Evolutionary conservation across 2,329 filamentous ascomycete genomes (phyloP), one percentile per base, ranked within the genome.

Genomic region (Simplicillium aogashimaense): DNA sequence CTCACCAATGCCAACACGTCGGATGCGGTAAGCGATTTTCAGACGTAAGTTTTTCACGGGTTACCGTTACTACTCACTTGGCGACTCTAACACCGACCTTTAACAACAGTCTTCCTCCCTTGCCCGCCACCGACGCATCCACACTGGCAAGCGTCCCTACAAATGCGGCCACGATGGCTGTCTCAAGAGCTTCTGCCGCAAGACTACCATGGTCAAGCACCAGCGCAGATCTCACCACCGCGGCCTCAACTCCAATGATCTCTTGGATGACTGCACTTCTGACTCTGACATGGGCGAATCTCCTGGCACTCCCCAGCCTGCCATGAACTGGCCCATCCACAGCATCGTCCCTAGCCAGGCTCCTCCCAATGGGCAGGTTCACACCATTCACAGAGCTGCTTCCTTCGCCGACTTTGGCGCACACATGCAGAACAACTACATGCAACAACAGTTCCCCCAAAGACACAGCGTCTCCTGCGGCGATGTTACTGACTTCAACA

Each of bases 141-240:
- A 83, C 51, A 78, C 76, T 3, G 77, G 78, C 45, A 80, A 80
- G 53, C 70, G 78, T n/a, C 77, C 76, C 8, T 81, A 81, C 54
- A 75, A 71, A 47, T 81, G 78, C 48, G 65, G 67, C 35, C 74
- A 79, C 47, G 66, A 75, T 31, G 75, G 75, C 28, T 82, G 78
- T 53, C 56, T 72, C 29, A 82, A 81, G 60, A 82, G 80, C 57
- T 84, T 84, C 56, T 84, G 80, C 58, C 70, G 81, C 40, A 84
- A 84, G 57, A 83, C 79, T 5, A 83, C 78, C 41, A 79, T 81
- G 76, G 74, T 81, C 40, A 81, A 81, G 59, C 77, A 81, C 53
- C 75, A 81, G 53, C 65, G 76, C 39, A 66, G 75, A 18, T 76
- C 74, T 2, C 76, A 81, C 52, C 74, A 78, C 50, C 69, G 74